phyloP scores from a whole-genome alignment of 2,329 filamentous ascomycete species.

The Phaeomoniella chlamydospora region DNA sequence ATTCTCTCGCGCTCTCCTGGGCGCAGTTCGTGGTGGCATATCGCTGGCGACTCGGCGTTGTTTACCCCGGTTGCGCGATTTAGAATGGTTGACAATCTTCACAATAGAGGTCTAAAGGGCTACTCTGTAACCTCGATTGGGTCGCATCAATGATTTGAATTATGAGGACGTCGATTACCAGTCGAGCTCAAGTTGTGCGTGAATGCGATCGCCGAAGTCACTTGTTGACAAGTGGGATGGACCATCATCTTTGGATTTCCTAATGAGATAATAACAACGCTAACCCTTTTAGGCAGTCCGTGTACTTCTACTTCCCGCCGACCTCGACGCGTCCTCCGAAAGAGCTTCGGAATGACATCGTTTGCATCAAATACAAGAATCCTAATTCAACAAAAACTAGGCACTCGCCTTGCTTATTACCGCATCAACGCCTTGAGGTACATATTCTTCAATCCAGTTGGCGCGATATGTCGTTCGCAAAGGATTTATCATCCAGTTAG shows the following conservation, averaged over 20 bases:
- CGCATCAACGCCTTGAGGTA: no score
- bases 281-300: not conserved
- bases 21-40: conserved; percentile 7
- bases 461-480: no score
- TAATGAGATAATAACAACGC: not conserved
- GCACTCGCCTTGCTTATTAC: no score
- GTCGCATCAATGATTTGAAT: not conserved
- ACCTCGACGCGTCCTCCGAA: not conserved
- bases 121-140: no score
- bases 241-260: not conserved
- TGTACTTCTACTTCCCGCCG: no score
- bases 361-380: no score
- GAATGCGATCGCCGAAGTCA: not conserved
- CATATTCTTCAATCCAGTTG: no score
- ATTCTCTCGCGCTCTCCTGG: conserved; percentile 25
- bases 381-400: no score
- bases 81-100: not conserved
- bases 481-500: no score
- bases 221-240: not conserved
- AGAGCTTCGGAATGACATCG: no score
- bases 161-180: not conserved
- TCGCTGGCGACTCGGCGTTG: not conserved
- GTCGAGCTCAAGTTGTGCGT: not conserved
- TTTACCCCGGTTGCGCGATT: not conserved
- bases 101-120: not conserved